Percentiles rank a stretch among this genome's conserved stretches.
phyloP scores from a whole-genome alignment of 306 rosid species.

The Vigna angularis region DNA sequence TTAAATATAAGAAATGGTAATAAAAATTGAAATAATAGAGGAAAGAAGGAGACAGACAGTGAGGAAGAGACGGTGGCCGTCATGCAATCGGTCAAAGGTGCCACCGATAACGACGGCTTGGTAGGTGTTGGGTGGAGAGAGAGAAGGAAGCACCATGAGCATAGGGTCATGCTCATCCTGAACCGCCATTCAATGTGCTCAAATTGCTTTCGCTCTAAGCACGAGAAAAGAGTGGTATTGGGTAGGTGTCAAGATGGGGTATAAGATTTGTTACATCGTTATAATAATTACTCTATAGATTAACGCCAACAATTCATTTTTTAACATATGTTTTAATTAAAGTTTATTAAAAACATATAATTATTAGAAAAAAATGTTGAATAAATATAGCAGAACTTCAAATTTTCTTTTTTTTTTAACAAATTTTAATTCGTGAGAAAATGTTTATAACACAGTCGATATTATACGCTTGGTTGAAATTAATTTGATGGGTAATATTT shows the following conservation, averaged over 20 bases:
- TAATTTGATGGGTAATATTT: too few species aligned
- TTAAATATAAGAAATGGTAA: not conserved
- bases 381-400: too few species aligned
- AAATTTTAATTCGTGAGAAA: too few species aligned
- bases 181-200: constrained; percentile 52
- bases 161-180: constrained; percentile 59
- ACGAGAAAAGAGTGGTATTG: not conserved
- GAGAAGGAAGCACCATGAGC: constrained; percentile 50
- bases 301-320: too few species aligned
- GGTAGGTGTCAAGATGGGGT: not conserved
- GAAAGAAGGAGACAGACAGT: constrained; percentile 51
- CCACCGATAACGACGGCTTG: constrained; percentile 88
- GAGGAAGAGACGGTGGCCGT: constrained; percentile 93
- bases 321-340: too few species aligned
- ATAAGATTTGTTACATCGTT: not conserved
- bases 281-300: not conserved
- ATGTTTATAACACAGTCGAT: too few species aligned
- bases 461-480: too few species aligned
- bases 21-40: not conserved
- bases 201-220: constrained; percentile 3
- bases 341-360: too few species aligned
- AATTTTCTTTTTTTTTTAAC: too few species aligned
- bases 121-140: constrained; percentile 81
- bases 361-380: too few species aligned
- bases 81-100: constrained; percentile 91